phyloP scores from a whole-genome alignment of 2,329 filamentous ascomycete species.

The Grosmannia clavigera region DNA sequence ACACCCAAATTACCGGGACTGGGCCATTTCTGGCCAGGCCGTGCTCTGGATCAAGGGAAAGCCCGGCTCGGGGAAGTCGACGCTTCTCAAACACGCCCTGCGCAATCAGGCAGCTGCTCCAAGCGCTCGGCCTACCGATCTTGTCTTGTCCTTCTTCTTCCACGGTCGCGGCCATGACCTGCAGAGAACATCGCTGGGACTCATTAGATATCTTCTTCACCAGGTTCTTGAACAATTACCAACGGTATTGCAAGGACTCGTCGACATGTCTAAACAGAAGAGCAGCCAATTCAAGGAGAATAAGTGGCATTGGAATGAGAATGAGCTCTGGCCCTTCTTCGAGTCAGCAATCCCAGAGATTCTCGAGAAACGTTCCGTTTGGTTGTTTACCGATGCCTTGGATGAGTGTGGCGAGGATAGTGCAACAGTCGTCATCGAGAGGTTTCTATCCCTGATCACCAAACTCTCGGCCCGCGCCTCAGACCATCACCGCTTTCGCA shows the following conservation, averaged over 20 bases:
- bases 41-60: neutral
- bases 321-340: neutral
- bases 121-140: neutral
- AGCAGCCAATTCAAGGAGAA: constrained; percentile 1
- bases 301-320: neutral
- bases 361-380: neutral
- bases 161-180: neutral
- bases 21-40: neutral
- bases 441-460: neutral
- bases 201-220: neutral
- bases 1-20: neutral
- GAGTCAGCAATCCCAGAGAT: neutral
- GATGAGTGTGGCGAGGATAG: neutral
- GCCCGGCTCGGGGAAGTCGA: neutral
- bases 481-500: neutral
- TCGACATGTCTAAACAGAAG: neutral
- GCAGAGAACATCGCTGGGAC: neutral
- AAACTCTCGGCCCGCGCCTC: neutral
- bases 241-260: constrained; percentile 9
- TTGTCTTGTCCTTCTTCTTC: neutral
- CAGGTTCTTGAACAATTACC: constrained; percentile 15
- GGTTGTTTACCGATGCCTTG: neutral
- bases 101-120: neutral
- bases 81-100: neutral
- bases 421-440: neutral